Percentiles rank a stretch among this genome's conserved stretches.
Conservation (phyloP, 1,139 yeast genomes). For the Candida tunisiensis region DNA sequence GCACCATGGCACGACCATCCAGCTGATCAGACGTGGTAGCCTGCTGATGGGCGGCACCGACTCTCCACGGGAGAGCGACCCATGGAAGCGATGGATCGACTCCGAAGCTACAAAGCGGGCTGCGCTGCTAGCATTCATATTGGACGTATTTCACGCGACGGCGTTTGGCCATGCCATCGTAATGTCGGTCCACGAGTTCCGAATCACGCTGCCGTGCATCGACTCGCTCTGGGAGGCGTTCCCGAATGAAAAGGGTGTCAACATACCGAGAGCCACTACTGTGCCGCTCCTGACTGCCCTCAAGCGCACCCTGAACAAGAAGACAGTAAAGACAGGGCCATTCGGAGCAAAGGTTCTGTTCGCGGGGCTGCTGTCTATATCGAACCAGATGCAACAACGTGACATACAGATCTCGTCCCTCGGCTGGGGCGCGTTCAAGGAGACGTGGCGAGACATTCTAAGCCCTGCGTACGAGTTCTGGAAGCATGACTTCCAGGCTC, state of each 20-base stretch:
- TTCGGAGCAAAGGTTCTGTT: conserved; percentile 52
- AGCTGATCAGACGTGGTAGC: conserved; percentile 54
- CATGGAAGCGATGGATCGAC: conserved; percentile 54
- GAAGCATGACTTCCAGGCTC: conserved; percentile 12
- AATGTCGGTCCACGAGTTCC: conserved; percentile 53
- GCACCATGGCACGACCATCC: conserved; percentile 66
- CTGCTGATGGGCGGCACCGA: conserved; percentile 23
- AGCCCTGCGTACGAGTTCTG: conserved; percentile 48
- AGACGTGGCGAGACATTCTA: conserved; percentile 47
- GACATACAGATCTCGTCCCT: conserved; percentile 39
- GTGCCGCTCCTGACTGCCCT: conserved; percentile 35
- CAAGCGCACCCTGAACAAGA: conserved; percentile 36
- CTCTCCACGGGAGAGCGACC: conserved; percentile 9
- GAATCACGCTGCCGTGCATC: conserved; percentile 61
- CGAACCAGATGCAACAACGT: conserved; percentile 61
- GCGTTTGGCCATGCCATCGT: conserved; percentile 62
- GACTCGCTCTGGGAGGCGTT: conserved; percentile 58
- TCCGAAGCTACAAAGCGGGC: conserved; percentile 64
- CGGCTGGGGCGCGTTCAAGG: conserved; percentile 24
- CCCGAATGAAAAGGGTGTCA: conserved; percentile 12
- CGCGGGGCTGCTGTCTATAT: conserved; percentile 53
- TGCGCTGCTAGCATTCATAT: conserved; percentile 63
- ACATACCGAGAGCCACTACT: conserved; percentile 8
- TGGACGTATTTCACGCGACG: conserved; percentile 68
- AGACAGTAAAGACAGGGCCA: conserved; percentile 29